phyloP scores from a whole-genome alignment of 106 monocot genomes.

The Alisma plantagoaquatica region DNA sequence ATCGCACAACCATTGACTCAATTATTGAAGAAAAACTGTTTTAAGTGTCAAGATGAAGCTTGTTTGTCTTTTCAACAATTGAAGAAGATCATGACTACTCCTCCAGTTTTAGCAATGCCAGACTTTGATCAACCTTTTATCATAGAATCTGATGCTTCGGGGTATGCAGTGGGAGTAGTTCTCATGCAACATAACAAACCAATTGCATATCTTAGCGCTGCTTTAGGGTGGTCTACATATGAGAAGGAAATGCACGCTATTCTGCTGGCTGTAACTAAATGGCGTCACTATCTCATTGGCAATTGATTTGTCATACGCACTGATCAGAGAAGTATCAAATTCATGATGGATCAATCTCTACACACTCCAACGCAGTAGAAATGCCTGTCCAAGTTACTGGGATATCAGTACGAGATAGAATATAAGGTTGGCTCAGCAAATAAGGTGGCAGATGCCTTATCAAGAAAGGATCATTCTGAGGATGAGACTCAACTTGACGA shows the following conservation, averaged over 20 bases:
- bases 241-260: slow-evolving; percentile 6
- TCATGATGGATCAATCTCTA: not conserved
- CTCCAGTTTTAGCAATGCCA: not conserved
- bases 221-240: not conserved
- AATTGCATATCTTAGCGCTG: slow-evolving; percentile 1
- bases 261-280: slow-evolving; percentile 1
- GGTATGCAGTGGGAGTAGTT: slow-evolving; percentile 5
- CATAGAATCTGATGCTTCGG: slow-evolving; percentile 2
- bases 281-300: slow-evolving; percentile 2
- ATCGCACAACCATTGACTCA: not conserved
- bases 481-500: not conserved
- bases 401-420: not conserved
- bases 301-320: not conserved
- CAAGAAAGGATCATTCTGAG: not conserved
- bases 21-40: slow-evolving; percentile 5
- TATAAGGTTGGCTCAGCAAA: not conserved
- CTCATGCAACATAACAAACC: slow-evolving; percentile 1
- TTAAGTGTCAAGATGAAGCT: not conserved
- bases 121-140: not conserved
- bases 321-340: not conserved
- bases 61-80: not conserved
- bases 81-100: not conserved
- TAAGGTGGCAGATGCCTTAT: not conserved
- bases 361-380: not conserved
- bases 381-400: not conserved